Evolutionary conservation across 352 stramenopile species (phyloP).

Genomic region (Aphanomyces invadans): DNA sequence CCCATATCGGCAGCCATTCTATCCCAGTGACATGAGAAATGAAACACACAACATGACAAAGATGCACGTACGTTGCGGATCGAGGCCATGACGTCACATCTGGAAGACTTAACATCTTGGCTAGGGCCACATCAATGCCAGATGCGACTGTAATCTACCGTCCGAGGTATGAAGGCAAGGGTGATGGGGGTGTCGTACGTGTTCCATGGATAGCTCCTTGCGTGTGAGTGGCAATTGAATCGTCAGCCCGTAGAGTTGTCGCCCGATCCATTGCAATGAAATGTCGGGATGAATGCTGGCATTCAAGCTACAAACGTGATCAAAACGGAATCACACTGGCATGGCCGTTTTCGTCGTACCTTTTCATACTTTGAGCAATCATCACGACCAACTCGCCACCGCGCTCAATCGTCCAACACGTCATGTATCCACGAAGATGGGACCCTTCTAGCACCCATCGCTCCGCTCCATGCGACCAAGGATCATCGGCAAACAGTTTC

Average conservation of each 20-base stretch:
- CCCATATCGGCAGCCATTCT: too few species aligned
- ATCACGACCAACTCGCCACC: conserved; percentile 53
- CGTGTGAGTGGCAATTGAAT: conserved; percentile 52
- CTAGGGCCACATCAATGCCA: conserved; percentile 55
- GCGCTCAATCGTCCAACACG: conserved; percentile 66
- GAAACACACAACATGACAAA: too few species aligned
- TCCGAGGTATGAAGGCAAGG: not conserved
- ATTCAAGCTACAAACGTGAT: conserved; percentile 12
- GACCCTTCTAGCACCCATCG: conserved; percentile 68
- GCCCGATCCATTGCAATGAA: conserved; percentile 67
- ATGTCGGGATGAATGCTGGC: conserved; percentile 56
- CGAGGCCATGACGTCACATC: not conserved
- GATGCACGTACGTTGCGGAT: not conserved
- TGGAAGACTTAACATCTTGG: conserved; percentile 27
- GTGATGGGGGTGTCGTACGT: conserved; percentile 24
- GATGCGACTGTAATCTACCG: conserved; percentile 38
- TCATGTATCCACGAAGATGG: conserved; percentile 63
- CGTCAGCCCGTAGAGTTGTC: conserved; percentile 60
- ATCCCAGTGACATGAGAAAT: too few species aligned
- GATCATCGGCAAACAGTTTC: conserved; percentile 27
- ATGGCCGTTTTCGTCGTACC: not conserved
- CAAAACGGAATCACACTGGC: not conserved
- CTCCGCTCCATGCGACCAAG: conserved; percentile 47
- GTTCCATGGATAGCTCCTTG: conserved; percentile 53
- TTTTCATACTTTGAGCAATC: conserved; percentile 32